Evolutionary conservation across 805 yeast genomes (phyloP).

Genomic region (Candida succiphila): DNA sequence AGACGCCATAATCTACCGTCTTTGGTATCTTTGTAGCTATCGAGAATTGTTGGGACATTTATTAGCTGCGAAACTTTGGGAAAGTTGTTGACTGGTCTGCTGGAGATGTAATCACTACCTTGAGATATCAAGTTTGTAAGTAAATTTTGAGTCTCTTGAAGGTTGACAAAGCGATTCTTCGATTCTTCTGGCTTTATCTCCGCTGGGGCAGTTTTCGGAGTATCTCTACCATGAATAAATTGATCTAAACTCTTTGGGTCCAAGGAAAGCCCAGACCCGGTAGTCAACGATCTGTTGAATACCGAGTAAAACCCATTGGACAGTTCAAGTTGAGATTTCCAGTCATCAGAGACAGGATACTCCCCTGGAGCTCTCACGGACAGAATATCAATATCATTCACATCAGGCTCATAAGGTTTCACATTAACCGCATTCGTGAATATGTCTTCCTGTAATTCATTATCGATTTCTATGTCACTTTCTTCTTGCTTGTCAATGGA

Average conservation of each 20-base stretch:
- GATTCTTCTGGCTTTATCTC: neutral
- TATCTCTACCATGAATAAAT: slow-evolving; percentile 8
- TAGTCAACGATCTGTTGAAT: slow-evolving; percentile 15
- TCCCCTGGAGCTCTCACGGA: slow-evolving; percentile 29
- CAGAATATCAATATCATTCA: slow-evolving; percentile 34
- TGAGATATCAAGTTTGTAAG: neutral
- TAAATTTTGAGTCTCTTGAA: neutral
- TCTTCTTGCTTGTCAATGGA: slow-evolving; percentile 1
- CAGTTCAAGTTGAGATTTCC: slow-evolving; percentile 57
- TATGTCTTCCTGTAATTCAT: slow-evolving; percentile 6
- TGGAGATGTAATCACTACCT: neutral
- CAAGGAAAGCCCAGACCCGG: slow-evolving; percentile 6
- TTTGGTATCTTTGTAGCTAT: neutral
- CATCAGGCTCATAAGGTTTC: slow-evolving; percentile 63
- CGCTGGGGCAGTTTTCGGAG: neutral
- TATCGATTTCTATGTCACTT: neutral
- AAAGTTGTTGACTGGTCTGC: neutral
- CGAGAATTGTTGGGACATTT: neutral
- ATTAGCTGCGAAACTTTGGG: neutral
- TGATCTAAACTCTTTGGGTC: slow-evolving; percentile 12
- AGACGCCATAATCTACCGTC: slow-evolving; percentile 38
- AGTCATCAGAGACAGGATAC: slow-evolving; percentile 43
- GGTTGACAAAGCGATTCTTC: neutral
- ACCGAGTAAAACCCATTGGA: slow-evolving; percentile 34
- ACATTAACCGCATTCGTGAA: slow-evolving; percentile 39